Evolutionary conservation across 225 moss, liverwort and hornwort genomes (phyloP).

Genomic region (Climacium dendroides): DNA sequence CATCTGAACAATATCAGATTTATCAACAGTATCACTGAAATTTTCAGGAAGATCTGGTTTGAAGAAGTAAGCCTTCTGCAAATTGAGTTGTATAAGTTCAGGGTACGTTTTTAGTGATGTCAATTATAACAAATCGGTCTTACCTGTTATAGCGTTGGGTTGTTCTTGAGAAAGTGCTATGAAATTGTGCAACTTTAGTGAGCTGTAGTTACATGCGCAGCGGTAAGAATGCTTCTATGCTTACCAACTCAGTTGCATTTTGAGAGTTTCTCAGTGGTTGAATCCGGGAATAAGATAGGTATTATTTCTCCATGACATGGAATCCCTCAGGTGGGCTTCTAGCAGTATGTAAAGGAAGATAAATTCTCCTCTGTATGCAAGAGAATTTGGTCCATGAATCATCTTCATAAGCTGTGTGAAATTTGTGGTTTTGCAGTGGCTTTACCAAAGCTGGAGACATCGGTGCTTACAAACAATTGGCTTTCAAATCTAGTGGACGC

Average conservation of each 20-base stretch:
- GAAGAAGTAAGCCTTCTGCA: not conserved
- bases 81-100: not conserved
- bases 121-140: not conserved
- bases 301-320: not conserved
- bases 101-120: not conserved
- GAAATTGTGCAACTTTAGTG: not conserved
- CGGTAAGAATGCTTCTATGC: not conserved
- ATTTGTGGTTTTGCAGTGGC: not conserved
- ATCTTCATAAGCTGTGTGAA: not conserved
- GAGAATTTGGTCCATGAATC: not conserved
- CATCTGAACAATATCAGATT: not conserved
- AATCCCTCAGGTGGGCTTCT: not conserved
- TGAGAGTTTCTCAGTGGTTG: not conserved
- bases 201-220: not conserved
- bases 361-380: not conserved
- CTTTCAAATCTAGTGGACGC: not conserved
- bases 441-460: not conserved
- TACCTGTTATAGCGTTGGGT: not conserved
- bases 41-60: not conserved
- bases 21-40: not conserved
- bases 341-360: not conserved
- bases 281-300: not conserved
- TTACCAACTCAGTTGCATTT: not conserved
- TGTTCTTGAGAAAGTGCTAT: not conserved
- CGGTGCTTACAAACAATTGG: not conserved